A percentile compares a stretch with the other conserved stretches of the same genome.
Conservation (phyloP, 164 flowering plant genomes). For the Stephania yunnanensis region DNA sequence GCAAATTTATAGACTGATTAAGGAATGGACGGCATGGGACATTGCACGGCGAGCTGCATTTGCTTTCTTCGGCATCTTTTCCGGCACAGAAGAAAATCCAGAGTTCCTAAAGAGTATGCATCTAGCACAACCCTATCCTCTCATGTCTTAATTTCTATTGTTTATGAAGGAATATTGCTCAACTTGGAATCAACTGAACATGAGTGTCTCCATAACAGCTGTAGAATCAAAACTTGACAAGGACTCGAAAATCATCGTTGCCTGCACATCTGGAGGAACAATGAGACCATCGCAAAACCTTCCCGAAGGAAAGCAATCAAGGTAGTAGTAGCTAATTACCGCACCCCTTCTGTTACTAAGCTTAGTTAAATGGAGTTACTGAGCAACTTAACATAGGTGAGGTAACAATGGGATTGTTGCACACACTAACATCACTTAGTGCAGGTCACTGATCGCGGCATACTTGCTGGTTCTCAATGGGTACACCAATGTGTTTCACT, state of each 20-base stretch:
- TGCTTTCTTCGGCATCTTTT: slow-evolving; percentile 94
- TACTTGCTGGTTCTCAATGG: slow-evolving; percentile 91
- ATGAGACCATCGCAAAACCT: slow-evolving; percentile 89
- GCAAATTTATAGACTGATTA: slow-evolving; percentile 90
- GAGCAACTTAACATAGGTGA: no score
- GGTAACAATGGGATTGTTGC: no score
- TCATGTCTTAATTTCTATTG: not conserved
- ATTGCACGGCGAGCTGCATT: slow-evolving; percentile 95
- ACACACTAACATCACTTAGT: not conserved
- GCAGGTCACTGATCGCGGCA: slow-evolving; percentile 95
- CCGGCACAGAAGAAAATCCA: slow-evolving; percentile 98
- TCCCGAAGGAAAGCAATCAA: slow-evolving; percentile 97
- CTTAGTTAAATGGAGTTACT: no score
- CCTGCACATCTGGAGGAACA: slow-evolving; percentile 89
- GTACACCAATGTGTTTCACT: slow-evolving; percentile 67
- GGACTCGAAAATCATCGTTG: slow-evolving; percentile 86
- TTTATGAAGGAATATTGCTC: not conserved
- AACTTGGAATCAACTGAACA: slow-evolving; percentile 11
- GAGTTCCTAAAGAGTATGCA: slow-evolving; percentile 71
- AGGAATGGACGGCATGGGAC: slow-evolving; percentile 99
- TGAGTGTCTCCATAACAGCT: slow-evolving; percentile 30
- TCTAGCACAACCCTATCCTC: not conserved
- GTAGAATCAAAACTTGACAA: slow-evolving; percentile 74
- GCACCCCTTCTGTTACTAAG: no score
- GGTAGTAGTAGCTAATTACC: slow-evolving; percentile 29